Evolutionary conservation across 345 rosid species (phyloP), one percentile per base, ranked within the genome.

Genomic region (Punica granatum): DNA sequence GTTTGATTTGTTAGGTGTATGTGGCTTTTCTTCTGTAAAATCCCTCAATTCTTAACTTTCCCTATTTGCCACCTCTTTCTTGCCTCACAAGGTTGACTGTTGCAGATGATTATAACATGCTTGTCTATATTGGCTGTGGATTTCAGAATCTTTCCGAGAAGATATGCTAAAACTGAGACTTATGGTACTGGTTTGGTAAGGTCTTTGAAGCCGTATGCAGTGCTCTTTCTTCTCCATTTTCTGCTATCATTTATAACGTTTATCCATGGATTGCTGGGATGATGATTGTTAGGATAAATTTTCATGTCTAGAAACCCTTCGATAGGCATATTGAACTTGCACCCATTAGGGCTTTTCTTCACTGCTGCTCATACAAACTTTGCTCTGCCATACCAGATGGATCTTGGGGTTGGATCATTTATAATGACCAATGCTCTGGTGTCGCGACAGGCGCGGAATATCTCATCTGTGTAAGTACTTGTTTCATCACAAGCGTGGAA

Each of bases 371-470:
- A 68, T 58, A 16, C 32, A 51, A 34, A 60, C 63, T 39, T 64
- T 59, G 14, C 69, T 36, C 56, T 21, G 73, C 69, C 75, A 23
- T 74, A 28, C 80, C 79, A 91, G 97, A 91, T 91, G 99, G 97
- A 91, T 83, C 84, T 91, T 69, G 99, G 99, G 39, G 97, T 94
- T 65, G 99, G 97, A 66, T 91, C 95, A 70, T 94, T 94, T 85
- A 86, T 89, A 35, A 44, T 89, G 48, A 85, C 85, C 46, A 88
- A 91, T 76, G 78, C 99, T 68, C 72, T 91, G 68, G 90, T 86
- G 68, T 93, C 96, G 66, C 83, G 87, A 19, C 92, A 91, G 88
- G 97, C 99, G 42, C 84, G 92, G 23, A 70, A 80, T 42, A 44
- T 83, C 72, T 77, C 85, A 64, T 79, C 88, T 63, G 70, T 67